Evolutionary conservation across 2,329 filamentous ascomycete genomes (phyloP).

Genomic region (Talaromyces verruculosus): DNA sequence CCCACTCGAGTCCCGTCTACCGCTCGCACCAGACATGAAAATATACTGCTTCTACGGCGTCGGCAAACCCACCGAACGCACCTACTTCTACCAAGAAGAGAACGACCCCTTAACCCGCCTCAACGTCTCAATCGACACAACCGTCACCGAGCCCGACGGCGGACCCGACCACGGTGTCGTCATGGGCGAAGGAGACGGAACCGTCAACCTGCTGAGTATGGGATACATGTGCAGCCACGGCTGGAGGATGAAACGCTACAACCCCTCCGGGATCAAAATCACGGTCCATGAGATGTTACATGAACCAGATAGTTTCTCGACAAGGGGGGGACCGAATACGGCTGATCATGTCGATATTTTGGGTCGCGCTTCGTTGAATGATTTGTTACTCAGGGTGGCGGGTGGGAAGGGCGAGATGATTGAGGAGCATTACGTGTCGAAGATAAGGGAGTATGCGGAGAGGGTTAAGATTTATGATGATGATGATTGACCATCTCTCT

Average conservation of each 20-base stretch:
- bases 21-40: constrained; percentile 83
- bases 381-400: constrained; percentile 81
- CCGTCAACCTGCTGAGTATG: constrained; percentile 84
- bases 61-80: constrained; percentile 88
- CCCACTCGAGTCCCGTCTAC: constrained; percentile 85
- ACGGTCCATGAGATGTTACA: constrained; percentile 95
- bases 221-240: constrained; percentile 98
- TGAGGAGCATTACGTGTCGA: constrained; percentile 72
- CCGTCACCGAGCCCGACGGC: constrained; percentile 42
- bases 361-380: constrained; percentile 83
- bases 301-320: constrained; percentile 88
- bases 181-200: constrained; percentile 94
- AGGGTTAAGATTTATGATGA: constrained; percentile 81
- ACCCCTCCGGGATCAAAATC: constrained; percentile 77
- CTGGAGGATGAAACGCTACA: constrained; percentile 91
- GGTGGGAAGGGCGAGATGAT: constrained; percentile 81
- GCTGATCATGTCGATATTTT: constrained; percentile 97
- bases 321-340: constrained; percentile 68
- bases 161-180: constrained; percentile 80
- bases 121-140: constrained; percentile 55
- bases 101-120: constrained; percentile 60
- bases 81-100: constrained; percentile 85
- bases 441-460: constrained; percentile 77
- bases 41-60: constrained; percentile 97
- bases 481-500: neutral